A percentile compares a stretch with the other conserved stretches of the same genome.
These are phyloP conservation scores for Allium sativum DNA, from an alignment of 106 monocot species.

Conservation along the genomic window DNA sequence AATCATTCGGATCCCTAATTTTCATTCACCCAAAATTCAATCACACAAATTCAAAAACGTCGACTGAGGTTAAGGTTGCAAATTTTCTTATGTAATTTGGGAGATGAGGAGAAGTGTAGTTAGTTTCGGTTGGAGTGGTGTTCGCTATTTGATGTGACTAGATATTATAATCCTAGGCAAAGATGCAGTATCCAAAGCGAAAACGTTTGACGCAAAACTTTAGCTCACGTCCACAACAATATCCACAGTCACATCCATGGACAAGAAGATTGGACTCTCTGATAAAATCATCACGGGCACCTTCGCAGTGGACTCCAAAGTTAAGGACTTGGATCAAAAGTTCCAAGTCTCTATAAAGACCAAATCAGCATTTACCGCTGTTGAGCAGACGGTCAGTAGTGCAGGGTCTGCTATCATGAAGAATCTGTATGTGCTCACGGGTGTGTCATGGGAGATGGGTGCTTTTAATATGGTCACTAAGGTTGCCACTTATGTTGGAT, in stretches of 20 bases:
- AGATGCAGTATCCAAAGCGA: constrained; percentile 42
- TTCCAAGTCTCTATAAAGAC: constrained; percentile 57
- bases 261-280: constrained; percentile 48
- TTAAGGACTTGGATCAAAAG: constrained; percentile 50
- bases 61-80: too few relatives aligned
- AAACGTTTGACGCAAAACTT: constrained; percentile 46
- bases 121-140: too few relatives aligned
- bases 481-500: constrained; percentile 36
- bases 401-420: constrained; percentile 53
- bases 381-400: constrained; percentile 49
- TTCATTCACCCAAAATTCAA: too few relatives aligned
- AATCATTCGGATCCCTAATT: too few relatives aligned
- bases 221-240: constrained; percentile 39
- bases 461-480: constrained; percentile 45
- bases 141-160: too few relatives aligned
- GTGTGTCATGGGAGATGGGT: constrained; percentile 38
- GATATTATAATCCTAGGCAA: constrained; percentile 47
- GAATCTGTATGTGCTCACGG: constrained; percentile 35
- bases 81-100: too few relatives aligned
- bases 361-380: constrained; percentile 36
- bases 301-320: constrained; percentile 38
- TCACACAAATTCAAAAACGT: too few relatives aligned
- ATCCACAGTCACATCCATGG: constrained; percentile 32
- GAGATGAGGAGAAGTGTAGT: too few relatives aligned
- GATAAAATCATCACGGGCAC: constrained; percentile 44